phyloP scores from a whole-genome alignment of 176 grass and related monocot genomes.

The Echinochloa phyllopogon region DNA sequence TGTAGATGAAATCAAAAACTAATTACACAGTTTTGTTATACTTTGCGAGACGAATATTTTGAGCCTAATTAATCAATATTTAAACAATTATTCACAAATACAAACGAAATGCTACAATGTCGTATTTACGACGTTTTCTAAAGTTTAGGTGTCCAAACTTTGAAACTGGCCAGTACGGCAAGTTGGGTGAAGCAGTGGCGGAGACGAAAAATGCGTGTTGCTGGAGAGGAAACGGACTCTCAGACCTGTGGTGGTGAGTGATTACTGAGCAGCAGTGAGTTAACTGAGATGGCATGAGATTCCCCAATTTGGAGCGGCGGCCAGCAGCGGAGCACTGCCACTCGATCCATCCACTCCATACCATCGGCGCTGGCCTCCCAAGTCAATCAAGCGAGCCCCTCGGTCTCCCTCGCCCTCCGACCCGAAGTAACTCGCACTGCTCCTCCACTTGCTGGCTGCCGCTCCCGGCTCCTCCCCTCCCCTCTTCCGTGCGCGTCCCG shows the following conservation, averaged over 20 bases:
- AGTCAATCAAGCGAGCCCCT: background rate
- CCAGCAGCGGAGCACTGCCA: background rate
- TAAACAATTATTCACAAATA: too few relatives aligned
- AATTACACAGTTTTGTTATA: too few relatives aligned
- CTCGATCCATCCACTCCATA: background rate
- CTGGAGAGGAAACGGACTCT: background rate
- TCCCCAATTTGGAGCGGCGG: background rate
- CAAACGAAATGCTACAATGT: too few relatives aligned
- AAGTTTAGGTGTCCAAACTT: too few relatives aligned
- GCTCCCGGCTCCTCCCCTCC: background rate
- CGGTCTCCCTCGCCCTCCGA: background rate
- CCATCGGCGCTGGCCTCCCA: background rate
- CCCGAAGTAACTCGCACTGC: background rate
- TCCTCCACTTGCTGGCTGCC: background rate
- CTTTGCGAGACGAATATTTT: too few relatives aligned
- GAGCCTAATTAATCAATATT: too few relatives aligned
- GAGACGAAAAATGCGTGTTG: background rate
- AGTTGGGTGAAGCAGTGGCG: background rate
- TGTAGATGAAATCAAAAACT: too few relatives aligned
- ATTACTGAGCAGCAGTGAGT: too few relatives aligned
- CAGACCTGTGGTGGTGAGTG: too few relatives aligned
- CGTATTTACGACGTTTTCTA: too few relatives aligned
- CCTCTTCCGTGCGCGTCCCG: conserved; percentile 34
- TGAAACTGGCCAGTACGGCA: too few relatives aligned
- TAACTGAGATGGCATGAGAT: background rate